A percentile compares a stretch with the other conserved stretches of the same genome.
These are phyloP conservation scores for Astrothelium macrocarpum DNA, from an alignment of 495 filamentous ascomycete genomes.

Conservation along the genomic window DNA sequence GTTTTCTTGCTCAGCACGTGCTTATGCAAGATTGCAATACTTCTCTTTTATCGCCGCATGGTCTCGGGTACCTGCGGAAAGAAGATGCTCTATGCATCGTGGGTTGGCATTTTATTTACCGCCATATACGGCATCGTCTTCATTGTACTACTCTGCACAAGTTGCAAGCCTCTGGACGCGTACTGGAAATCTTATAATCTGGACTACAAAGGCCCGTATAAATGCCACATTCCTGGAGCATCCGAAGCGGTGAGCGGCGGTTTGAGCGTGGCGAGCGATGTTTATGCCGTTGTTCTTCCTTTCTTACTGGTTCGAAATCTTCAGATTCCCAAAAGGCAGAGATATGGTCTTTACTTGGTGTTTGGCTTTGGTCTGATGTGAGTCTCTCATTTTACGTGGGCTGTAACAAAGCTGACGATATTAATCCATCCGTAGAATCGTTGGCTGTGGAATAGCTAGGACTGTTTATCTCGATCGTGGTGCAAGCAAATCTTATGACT, in stretches of 20 bases:
- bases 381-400: background rate
- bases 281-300: slow-evolving; percentile 24
- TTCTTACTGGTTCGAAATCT: slow-evolving; percentile 22
- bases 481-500: slow-evolving; percentile 17
- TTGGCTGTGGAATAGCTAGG: slow-evolving; percentile 18
- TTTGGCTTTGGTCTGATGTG: slow-evolving; percentile 19
- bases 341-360: slow-evolving; percentile 18
- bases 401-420: background rate
- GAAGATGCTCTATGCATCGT: slow-evolving; percentile 16
- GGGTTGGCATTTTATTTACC: slow-evolving; percentile 17
- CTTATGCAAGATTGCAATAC: slow-evolving; percentile 25
- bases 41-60: slow-evolving; percentile 26
- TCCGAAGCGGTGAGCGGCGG: slow-evolving; percentile 21
- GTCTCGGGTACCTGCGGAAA: slow-evolving; percentile 15
- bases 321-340: slow-evolving; percentile 19
- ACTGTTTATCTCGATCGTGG: slow-evolving; percentile 19
- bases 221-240: slow-evolving; percentile 20
- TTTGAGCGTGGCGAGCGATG: slow-evolving; percentile 15
- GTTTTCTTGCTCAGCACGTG: slow-evolving; percentile 22
- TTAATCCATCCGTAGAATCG: slow-evolving; percentile 14
- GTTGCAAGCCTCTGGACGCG: slow-evolving; percentile 20
- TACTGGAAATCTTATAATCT: slow-evolving; percentile 26
- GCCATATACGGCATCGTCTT: slow-evolving; percentile 19
- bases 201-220: slow-evolving; percentile 4
- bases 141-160: slow-evolving; percentile 17